These are phyloP conservation scores for Fusarium subtropicale DNA, from an alignment of 2,329 filamentous ascomycete genomes.

Conservation along the genomic window DNA sequence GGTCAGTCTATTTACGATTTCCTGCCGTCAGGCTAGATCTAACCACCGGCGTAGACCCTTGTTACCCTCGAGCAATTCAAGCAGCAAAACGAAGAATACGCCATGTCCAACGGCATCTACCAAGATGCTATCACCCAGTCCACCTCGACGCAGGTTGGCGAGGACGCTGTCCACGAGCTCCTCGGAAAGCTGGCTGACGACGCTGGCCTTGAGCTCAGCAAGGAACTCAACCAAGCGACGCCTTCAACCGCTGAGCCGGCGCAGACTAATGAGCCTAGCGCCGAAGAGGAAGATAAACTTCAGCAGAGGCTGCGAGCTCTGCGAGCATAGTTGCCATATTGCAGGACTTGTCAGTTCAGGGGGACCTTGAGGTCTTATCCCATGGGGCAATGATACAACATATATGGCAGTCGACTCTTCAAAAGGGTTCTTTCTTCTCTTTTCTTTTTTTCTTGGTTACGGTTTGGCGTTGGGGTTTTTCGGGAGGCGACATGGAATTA, in stretches of 20 bases:
- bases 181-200: conserved; percentile 90
- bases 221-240: conserved; percentile 73
- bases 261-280: conserved; percentile 73
- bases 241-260: conserved; percentile 69
- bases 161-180: conserved; percentile 88
- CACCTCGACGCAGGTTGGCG: conserved; percentile 76
- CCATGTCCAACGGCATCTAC: conserved; percentile 78
- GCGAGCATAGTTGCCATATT: conserved; percentile 56
- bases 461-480: conserved; percentile 41
- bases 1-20: conserved; percentile 47
- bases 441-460: conserved; percentile 31
- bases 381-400: not conserved
- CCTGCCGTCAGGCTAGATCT: not conserved
- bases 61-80: conserved; percentile 71
- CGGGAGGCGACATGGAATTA: conserved; percentile 32
- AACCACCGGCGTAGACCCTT: conserved; percentile 60
- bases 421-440: not conserved
- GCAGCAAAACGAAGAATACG: conserved; percentile 72
- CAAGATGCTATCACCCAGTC: conserved; percentile 86
- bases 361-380: not conserved
- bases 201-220: conserved; percentile 82
- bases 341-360: not conserved
- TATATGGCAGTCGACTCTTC: conserved; percentile 7
- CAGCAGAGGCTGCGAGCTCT: conserved; percentile 69
- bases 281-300: conserved; percentile 82